A percentile compares a stretch with the other conserved stretches of the same genome.
phyloP scores from a whole-genome alignment of 139 green algal species.

The Chlorella sp. region DNA sequence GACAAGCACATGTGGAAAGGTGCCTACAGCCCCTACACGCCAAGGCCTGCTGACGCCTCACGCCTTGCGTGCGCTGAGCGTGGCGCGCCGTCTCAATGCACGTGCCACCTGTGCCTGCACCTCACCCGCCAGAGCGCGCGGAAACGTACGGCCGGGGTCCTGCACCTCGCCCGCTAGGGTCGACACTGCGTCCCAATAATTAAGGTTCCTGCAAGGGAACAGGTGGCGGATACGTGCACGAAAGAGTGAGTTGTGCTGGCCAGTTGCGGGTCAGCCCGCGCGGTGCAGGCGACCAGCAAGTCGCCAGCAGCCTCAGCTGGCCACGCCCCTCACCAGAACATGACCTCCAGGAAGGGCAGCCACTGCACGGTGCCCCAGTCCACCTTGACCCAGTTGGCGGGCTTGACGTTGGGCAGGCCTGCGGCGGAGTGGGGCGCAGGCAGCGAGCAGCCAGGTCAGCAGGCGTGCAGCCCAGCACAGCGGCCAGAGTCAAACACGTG shows the following conservation, averaged over 20 bases:
- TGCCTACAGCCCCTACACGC: too few relatives aligned
- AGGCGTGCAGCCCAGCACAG: neutral
- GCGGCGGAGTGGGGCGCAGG: neutral
- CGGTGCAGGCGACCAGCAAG: too few relatives aligned
- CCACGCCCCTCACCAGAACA: slow-evolving; percentile 89
- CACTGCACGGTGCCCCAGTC: slow-evolving; percentile 78
- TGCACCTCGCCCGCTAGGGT: slow-evolving; percentile 94
- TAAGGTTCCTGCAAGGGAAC: slow-evolving; percentile 77
- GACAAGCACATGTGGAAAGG: too few relatives aligned
- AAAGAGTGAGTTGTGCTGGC: too few relatives aligned
- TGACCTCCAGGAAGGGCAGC: slow-evolving; percentile 92
- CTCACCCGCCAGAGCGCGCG: slow-evolving; percentile 75
- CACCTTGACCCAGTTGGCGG: slow-evolving; percentile 73
- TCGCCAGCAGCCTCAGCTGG: too few relatives aligned
- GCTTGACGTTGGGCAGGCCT: slow-evolving; percentile 51
- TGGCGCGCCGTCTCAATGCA: too few relatives aligned
- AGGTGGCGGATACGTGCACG: too few relatives aligned
- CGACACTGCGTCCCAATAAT: slow-evolving; percentile 93
- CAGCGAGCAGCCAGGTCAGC: neutral
- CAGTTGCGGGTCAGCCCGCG: too few relatives aligned
- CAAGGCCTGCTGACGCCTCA: too few relatives aligned
- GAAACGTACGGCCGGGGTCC: slow-evolving; percentile 78
- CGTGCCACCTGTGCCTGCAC: too few relatives aligned
- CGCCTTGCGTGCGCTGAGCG: too few relatives aligned
- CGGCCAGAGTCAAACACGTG: too few relatives aligned